phyloP scores from a whole-genome alignment of 148 eudicot genomes.

The Selenicereus undatus region DNA sequence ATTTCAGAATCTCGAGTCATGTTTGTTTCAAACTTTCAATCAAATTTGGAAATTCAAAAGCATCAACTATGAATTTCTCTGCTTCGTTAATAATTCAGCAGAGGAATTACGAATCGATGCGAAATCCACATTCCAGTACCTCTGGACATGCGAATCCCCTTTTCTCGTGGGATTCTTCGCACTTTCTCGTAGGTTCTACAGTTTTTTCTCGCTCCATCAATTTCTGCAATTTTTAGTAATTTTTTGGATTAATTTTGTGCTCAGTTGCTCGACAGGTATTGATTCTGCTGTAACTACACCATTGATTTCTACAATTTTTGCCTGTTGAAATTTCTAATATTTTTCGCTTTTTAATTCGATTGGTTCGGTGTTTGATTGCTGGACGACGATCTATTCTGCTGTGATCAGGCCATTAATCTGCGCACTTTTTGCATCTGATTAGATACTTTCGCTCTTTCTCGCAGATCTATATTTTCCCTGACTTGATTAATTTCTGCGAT shows the following conservation, averaged over 20 bases:
- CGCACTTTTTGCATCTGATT: too few relatives aligned
- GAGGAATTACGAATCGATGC: conserved; percentile 6
- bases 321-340: too few relatives aligned
- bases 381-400: too few relatives aligned
- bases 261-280: too few relatives aligned
- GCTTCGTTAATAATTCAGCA: not conserved
- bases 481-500: not conserved
- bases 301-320: too few relatives aligned
- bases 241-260: not conserved
- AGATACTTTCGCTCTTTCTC: not conserved
- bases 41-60: not conserved
- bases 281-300: too few relatives aligned
- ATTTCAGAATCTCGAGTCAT: not conserved
- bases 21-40: not conserved
- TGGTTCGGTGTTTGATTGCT: too few relatives aligned
- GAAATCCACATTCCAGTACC: not conserved
- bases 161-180: not conserved
- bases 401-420: too few relatives aligned
- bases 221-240: not conserved
- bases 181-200: conserved; percentile 20
- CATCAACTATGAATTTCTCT: conserved; percentile 11
- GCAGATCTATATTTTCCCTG: too few relatives aligned
- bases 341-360: too few relatives aligned
- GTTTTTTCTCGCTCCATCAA: not conserved
- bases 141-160: conserved; percentile 11